Evolutionary conservation across 805 yeast species (phyloP), one percentile per base, ranked within the genome.

Genomic region (Ogataea angusta): DNA sequence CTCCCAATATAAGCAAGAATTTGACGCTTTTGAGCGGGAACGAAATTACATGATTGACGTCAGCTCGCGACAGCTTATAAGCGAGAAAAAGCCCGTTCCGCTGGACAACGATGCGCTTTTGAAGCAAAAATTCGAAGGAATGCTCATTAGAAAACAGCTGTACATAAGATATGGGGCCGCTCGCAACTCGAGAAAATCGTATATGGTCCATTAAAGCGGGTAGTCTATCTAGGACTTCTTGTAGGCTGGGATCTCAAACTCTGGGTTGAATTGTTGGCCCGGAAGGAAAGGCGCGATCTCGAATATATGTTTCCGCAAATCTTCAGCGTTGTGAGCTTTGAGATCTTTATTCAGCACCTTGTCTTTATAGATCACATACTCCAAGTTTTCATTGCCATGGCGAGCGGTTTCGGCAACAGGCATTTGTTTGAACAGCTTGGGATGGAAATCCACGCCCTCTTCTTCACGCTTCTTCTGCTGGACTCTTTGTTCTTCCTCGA

Each of bases 401-500:
- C 46, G 46, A 5, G 45, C 49, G 6, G 57, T 44, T 30, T 67
- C 64, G 15, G 59, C 59, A 18, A 63, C 62, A 10, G 69, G 47
- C 5, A 72, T 65, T 10, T 63, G 70, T 56, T 72, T 77, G 66
- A 91, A 91, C 31, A 88, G 64, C 56, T 80, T 80, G 16, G 97
- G 96, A 50, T 77, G 79, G 62, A 85, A 89, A 50, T 81, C 89
- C 1, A 75, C 81, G 10, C 91, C 95, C 35, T 82, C 84, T 49
- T 84, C 95, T 14, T 67, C 64, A 52, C 98, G 75, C 53, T 78
- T 73, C 60, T 80, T 83, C 12, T 95, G 88, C 30, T 70, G 64
- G 14, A 66, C 65, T 59, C 99, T 76, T 66, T 93, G 99, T n/a
- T 72, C 72, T 46, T 87, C 85, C 65, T 93, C 99, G 40, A 93